phyloP scores from a whole-genome alignment of 1,139 yeast species.

The Geotrichum bryndzae region DNA sequence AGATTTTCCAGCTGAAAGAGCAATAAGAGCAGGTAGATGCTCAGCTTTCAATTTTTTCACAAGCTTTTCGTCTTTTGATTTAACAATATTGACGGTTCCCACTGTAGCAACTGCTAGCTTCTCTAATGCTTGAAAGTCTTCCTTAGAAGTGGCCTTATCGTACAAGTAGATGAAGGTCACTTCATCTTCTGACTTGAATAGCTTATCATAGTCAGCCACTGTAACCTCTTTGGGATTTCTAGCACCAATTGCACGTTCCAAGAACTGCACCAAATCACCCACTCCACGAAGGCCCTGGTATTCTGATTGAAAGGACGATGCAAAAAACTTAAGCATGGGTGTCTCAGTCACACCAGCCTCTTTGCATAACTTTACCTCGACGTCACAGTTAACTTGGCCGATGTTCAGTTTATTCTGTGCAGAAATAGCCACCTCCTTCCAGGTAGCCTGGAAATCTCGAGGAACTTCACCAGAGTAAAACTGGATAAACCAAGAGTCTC shows the following conservation, averaged over 20 bases:
- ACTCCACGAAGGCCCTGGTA: conserved; percentile 34
- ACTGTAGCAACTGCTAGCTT: conserved; percentile 33
- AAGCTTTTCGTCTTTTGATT: conserved; percentile 30
- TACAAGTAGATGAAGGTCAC: conserved; percentile 36
- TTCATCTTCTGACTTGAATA: conserved; percentile 15
- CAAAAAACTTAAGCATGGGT: conserved; percentile 35
- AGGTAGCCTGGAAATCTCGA: conserved; percentile 34
- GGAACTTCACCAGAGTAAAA: conserved; percentile 40
- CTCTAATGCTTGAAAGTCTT: conserved; percentile 39
- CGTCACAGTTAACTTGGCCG: conserved; percentile 41
- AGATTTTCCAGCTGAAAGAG: conserved; percentile 30
- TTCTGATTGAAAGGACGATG: conserved; percentile 31
- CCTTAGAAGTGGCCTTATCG: conserved; percentile 36
- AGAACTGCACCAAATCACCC: conserved; percentile 33
- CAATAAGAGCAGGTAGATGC: conserved; percentile 34
- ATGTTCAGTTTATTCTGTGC: conserved; percentile 34
- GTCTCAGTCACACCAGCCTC: conserved; percentile 27
- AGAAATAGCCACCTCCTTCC: conserved; percentile 35
- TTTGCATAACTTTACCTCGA: conserved; percentile 32
- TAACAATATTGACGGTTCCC: conserved; percentile 34
- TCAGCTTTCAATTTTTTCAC: conserved; percentile 29
- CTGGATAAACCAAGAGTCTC: conserved; percentile 39
- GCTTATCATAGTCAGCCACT: conserved; percentile 24
- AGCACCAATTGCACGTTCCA: conserved; percentile 31
- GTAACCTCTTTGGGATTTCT: conserved; percentile 27